Percentiles rank a stretch among this genome's conserved stretches.
These are phyloP conservation scores for Scheffersomyces stipitis DNA, from an alignment of 805 yeast species.

Conservation along the genomic window DNA sequence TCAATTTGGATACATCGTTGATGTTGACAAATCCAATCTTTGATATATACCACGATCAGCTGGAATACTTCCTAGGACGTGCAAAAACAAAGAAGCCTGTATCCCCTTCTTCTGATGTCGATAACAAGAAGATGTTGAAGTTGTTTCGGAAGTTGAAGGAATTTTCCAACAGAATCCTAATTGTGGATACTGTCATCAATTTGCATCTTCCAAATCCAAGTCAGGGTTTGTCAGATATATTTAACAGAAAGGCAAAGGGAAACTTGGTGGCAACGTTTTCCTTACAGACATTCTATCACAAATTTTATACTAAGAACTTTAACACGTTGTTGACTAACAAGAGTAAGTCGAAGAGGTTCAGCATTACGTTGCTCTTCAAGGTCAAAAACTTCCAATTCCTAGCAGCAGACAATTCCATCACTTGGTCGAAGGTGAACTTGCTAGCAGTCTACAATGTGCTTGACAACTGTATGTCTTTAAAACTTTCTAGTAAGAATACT, in stretches of 20 bases:
- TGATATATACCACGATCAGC: conserved; percentile 39
- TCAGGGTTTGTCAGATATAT: conserved; percentile 12
- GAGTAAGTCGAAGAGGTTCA: conserved; percentile 8
- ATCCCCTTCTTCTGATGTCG: no score
- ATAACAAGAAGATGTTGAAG: conserved; percentile 1
- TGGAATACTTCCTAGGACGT: conserved; percentile 13
- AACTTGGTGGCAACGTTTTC: conserved; percentile 26
- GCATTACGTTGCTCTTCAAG: conserved; percentile 26
- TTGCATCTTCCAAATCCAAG: conserved; percentile 31
- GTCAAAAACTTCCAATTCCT: conserved; percentile 29
- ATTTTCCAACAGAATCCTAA: conserved; percentile 21
- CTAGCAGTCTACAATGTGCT: conserved; percentile 25
- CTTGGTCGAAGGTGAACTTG: conserved; percentile 26
- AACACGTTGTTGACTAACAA: conserved; percentile 9
- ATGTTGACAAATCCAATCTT: conserved; percentile 35
- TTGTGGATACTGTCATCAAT: conserved; percentile 30
- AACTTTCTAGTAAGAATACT: conserved; percentile 24
- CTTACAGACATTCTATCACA: conserved; percentile 22
- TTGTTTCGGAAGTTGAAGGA: conserved; percentile 13
- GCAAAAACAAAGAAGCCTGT: not conserved
- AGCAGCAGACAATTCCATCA: conserved; percentile 30
- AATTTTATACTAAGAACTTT: conserved; percentile 26
- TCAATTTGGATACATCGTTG: conserved; percentile 17
- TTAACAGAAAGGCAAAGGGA: conserved; percentile 20
- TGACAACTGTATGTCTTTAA: conserved; percentile 19